Percentiles rank a stretch among this genome's conserved stretches.
Conservation (phyloP, 306 rosid genomes). For the Fragaria vesca region DNA sequence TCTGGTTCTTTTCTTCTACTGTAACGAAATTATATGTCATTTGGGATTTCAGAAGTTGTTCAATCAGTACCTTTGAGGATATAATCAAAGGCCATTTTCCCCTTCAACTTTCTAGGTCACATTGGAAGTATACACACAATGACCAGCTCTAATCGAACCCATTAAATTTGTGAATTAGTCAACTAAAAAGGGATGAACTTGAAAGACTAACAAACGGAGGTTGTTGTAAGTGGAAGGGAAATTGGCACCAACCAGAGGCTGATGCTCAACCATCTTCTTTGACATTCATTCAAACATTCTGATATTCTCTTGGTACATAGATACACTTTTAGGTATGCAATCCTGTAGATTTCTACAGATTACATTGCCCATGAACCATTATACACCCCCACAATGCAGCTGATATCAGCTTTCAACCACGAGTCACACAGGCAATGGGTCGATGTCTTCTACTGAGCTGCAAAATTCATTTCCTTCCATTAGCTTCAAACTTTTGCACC, state of each 20-base stretch:
- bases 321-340: not conserved
- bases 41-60: not conserved
- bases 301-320: not conserved
- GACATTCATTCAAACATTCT: conserved; percentile 3
- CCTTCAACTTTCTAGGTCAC: not conserved
- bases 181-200: not conserved
- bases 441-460: not conserved
- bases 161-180: not conserved
- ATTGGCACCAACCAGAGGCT: not conserved
- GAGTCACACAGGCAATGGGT: not conserved
- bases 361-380: not conserved
- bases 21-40: not conserved
- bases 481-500: not conserved
- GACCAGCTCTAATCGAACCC: not conserved
- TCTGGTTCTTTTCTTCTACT: not conserved
- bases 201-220: not conserved
- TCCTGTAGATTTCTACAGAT: not conserved
- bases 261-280: not conserved
- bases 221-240: not conserved
- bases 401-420: not conserved
- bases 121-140: conserved; percentile 2
- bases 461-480: not conserved
- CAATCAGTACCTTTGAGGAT: not conserved
- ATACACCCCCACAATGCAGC: not conserved
- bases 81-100: not conserved